Base-by-base conservation (phyloP, 352 stramenopile genomes). In the Pseudoperonospora humuli region DNA sequence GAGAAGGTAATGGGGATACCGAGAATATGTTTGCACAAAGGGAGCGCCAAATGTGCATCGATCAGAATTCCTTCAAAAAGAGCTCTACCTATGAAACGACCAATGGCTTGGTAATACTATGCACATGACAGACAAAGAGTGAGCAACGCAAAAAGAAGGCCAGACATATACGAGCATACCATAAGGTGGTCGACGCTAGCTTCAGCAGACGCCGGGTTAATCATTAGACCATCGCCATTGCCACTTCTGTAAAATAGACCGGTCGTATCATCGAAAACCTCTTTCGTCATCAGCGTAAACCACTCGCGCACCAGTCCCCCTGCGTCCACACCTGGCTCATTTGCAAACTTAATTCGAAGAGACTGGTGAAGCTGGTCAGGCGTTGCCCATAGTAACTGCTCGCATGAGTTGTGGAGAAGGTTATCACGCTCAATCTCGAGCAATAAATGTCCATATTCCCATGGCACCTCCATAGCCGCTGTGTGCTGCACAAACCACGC, bases 221-320 rank as follows among this genome's bases (percentile, higher is more conserved):
- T 79, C 71, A 88, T 87, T 18, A 90, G 70, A 6, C 75, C 75
- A 42, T 90, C 80, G 15, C 77, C 70, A 27, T 85, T 86, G 10
- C 76, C 68, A 14, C 61, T 84, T 38, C 57, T 75, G 35, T 77
- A 79, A 46, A 95, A 96, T 15, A 95, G 45, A 0, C 84, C 86
- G 0, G 78, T 86, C 3, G 65, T 50, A 23, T 90, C 80, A 31
- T 93, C 83, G 61, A 96, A 95, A 4, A 96, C 67, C 19, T 90
- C 83, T 31, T 91, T 84, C 2, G 71, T 89, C 75, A 95, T 86
- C 13, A 96, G 62, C 18, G 75, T 87, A 55, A 96, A 96, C 87
- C 87, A 96, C 54, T 96, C 87, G 5, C 87, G 76, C 37, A 94
- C 83, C 7, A 96, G 64, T 33, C 87, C 87, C 14, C 87, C 87